Evolutionary conservation across 352 stramenopile genomes (phyloP).

Genomic region (Hyaloperonospora brassicae): DNA sequence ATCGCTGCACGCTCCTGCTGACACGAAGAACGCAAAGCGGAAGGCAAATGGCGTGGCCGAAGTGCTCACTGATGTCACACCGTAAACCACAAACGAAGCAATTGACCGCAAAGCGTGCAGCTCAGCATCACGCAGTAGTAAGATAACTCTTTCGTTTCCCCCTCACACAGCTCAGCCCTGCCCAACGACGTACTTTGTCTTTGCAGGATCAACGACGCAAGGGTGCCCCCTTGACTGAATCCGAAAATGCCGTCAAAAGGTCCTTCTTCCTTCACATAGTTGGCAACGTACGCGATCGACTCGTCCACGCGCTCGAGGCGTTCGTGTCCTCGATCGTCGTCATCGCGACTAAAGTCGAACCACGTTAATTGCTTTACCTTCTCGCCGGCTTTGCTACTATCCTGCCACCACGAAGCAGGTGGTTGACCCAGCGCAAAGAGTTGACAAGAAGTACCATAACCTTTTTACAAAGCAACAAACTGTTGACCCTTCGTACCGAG

Average conservation of each 20-base stretch:
- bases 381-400: constrained; percentile 27
- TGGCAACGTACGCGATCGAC: constrained; percentile 55
- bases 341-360: constrained; percentile 54
- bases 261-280: constrained; percentile 57
- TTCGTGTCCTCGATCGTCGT: constrained; percentile 33
- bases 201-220: constrained; percentile 60
- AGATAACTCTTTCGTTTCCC: not conserved
- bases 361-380: constrained; percentile 62
- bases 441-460: no score
- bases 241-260: constrained; percentile 82
- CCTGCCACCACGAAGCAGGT: no score
- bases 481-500: no score
- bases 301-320: constrained; percentile 48
- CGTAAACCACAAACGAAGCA: not conserved
- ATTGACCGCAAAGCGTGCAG: no score
- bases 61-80: constrained; percentile 23
- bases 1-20: constrained; percentile 41
- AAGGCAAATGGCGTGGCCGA: constrained; percentile 47
- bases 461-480: no score
- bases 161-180: no score
- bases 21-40: constrained; percentile 67
- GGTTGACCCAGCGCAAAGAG: no score
- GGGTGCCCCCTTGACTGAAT: constrained; percentile 76
- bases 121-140: not conserved
- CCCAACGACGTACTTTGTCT: constrained; percentile 41